Evolutionary conservation across 257 asterid genomes (phyloP).

Genomic region (Penstemon davidsonii): DNA sequence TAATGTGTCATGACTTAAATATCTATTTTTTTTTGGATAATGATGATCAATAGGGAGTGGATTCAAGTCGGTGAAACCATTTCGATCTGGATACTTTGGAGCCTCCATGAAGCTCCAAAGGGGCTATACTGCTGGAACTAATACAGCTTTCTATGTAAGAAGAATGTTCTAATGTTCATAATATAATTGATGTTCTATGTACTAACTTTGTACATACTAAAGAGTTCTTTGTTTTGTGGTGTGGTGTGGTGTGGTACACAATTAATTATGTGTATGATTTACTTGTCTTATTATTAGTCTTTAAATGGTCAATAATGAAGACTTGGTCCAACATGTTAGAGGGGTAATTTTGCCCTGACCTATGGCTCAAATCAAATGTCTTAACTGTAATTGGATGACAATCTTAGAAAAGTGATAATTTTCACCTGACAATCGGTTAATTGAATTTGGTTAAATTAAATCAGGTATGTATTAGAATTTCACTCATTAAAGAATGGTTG

Average conservation of each 20-base stretch:
- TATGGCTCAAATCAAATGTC: too few relatives aligned
- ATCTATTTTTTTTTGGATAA: background rate
- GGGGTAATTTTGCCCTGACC: too few relatives aligned
- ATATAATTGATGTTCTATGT: constrained; percentile 7
- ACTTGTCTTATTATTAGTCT: background rate
- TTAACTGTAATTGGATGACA: too few relatives aligned
- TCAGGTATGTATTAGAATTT: too few relatives aligned
- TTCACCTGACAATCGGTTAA: too few relatives aligned
- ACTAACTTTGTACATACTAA: background rate
- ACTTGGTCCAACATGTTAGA: too few relatives aligned
- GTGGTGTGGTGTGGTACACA: too few relatives aligned
- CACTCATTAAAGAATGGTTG: too few relatives aligned
- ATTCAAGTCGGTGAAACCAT: constrained; percentile 92
- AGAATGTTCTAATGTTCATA: constrained; percentile 1
- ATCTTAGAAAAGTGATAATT: too few relatives aligned
- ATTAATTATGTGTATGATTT: too few relatives aligned
- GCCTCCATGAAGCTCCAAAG: constrained; percentile 84
- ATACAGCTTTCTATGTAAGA: constrained; percentile 86
- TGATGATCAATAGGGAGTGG: constrained; percentile 65
- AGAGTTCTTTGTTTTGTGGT: background rate
- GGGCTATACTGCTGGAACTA: constrained; percentile 98
- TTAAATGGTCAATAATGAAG: too few relatives aligned
- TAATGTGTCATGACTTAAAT: background rate
- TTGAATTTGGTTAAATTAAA: too few relatives aligned
- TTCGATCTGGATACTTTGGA: constrained; percentile 91